phyloP scores from a whole-genome alignment of 306 rosid genomes.

The Trifolium repens region DNA sequence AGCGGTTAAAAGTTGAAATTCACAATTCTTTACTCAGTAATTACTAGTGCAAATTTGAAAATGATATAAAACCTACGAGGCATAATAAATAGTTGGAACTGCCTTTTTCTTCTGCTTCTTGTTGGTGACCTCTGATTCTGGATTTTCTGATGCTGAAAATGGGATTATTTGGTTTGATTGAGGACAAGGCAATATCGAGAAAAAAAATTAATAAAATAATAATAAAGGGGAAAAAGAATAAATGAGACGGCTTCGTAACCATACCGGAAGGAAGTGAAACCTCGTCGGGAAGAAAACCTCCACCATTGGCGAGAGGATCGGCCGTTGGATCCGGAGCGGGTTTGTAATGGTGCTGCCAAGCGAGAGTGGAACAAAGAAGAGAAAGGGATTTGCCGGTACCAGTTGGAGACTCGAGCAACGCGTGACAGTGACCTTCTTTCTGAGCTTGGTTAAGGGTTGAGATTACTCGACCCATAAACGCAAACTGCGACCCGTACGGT shows the following conservation, averaged over 20 bases:
- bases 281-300: constrained; percentile 79
- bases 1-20: not conserved
- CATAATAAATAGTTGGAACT: constrained; percentile 75
- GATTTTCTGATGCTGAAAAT: constrained; percentile 48
- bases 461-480: constrained; percentile 87
- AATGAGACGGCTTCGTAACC: constrained; percentile 3
- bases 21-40: not conserved
- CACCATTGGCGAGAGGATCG: constrained; percentile 76
- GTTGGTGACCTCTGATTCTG: constrained; percentile 51
- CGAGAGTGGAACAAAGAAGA: constrained; percentile 85
- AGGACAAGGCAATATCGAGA: not conserved
- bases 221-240: not conserved
- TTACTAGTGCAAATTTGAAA: not conserved
- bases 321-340: constrained; percentile 62
- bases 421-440: constrained; percentile 89
- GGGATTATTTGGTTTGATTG: not conserved
- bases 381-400: constrained; percentile 97
- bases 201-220: not conserved
- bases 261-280: constrained; percentile 50
- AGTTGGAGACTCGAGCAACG: constrained; percentile 91
- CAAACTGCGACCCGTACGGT: constrained; percentile 91
- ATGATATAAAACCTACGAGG: constrained; percentile 64
- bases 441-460: constrained; percentile 84
- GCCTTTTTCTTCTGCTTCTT: constrained; percentile 68
- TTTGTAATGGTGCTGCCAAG: constrained; percentile 79